Evolutionary conservation across 129 eudicot genomes (phyloP), one percentile per base, ranked within the genome.

Genomic region (Artemisia argyi): DNA sequence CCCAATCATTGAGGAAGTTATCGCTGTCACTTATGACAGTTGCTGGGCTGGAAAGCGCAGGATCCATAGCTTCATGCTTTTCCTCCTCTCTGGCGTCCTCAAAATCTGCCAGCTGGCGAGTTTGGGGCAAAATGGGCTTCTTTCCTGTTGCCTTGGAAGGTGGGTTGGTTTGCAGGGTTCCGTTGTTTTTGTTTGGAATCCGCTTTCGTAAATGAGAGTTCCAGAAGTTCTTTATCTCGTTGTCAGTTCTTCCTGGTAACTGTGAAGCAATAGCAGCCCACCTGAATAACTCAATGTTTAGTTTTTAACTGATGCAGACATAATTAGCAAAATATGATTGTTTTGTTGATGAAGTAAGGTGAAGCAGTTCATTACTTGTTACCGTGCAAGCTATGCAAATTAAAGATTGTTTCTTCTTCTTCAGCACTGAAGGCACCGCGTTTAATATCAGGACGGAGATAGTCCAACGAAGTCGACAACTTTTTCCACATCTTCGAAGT

Each of bases 381-480:
- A 49, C 98, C 96, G 55, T 87, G 85, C 69, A 75, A 54, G 75
- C 65, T 73, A 20, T 89, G 98, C 24, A 89, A 80, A 57, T 64
- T 82, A 73, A 85, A 68, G 73, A 92, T 85, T 8, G 73, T 75
- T 58, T 75, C 76, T 78, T 87, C 93, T 83, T 92, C 98, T 61
- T 87, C 95, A 4, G 73, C 59, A 69, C 62, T 83, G 71, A 93
- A 93, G 60, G 87, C 81, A 66, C 98, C 98, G 0, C 98, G 87
- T 59, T 78, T 89, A 32, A 92, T 92, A 78, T 87, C 90, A 30
- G 98, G 96, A 30, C 96, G 81, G 17, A 92, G 94, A 78, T 92
- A 92, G 82, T 80, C 98, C 98, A 89, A 11, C 96, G 88, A 65
- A 92, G 96, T 26, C 98, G 85, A 65, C 98, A 92, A 77, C 98